Percentiles rank a stretch among this genome's conserved stretches.
Evolutionary conservation across 305 asterid genomes (phyloP).

Genomic region (Plantago coronopus): DNA sequence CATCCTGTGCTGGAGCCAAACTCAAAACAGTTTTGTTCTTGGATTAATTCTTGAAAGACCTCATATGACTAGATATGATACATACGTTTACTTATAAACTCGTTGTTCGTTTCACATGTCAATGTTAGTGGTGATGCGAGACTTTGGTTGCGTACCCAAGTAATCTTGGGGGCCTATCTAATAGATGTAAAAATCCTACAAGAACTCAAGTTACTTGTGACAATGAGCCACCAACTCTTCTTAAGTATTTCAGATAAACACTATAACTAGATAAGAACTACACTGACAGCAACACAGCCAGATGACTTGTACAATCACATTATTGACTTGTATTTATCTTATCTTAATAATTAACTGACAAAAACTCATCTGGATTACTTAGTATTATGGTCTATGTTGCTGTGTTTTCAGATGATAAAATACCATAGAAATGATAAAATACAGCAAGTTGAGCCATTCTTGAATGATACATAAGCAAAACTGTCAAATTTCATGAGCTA

Average conservation of each 20-base stretch:
- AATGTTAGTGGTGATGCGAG: too few species aligned
- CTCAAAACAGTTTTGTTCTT: too few species aligned
- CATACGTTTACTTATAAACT: too few species aligned
- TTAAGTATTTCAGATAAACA: not conserved
- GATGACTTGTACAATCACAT: constrained; percentile 6
- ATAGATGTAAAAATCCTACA: too few species aligned
- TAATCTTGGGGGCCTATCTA: too few species aligned
- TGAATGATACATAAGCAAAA: constrained; percentile 7
- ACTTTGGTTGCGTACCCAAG: too few species aligned
- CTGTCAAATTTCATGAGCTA: constrained; percentile 16
- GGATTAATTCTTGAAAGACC: too few species aligned
- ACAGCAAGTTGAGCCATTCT: constrained; percentile 16
- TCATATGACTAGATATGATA: too few species aligned
- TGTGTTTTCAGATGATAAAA: not conserved
- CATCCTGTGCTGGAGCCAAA: too few species aligned
- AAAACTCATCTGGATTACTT: not conserved
- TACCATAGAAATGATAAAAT: not conserved
- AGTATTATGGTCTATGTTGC: not conserved
- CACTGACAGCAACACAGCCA: constrained; percentile 25
- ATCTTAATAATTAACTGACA: too few species aligned
- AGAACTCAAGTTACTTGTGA: not conserved
- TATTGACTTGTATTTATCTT: not conserved
- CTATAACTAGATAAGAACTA: not conserved
- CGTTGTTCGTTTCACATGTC: too few species aligned
- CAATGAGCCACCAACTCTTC: not conserved